phyloP scores from a whole-genome alignment of 176 grass and related monocot species.

The Carex kokanica region DNA sequence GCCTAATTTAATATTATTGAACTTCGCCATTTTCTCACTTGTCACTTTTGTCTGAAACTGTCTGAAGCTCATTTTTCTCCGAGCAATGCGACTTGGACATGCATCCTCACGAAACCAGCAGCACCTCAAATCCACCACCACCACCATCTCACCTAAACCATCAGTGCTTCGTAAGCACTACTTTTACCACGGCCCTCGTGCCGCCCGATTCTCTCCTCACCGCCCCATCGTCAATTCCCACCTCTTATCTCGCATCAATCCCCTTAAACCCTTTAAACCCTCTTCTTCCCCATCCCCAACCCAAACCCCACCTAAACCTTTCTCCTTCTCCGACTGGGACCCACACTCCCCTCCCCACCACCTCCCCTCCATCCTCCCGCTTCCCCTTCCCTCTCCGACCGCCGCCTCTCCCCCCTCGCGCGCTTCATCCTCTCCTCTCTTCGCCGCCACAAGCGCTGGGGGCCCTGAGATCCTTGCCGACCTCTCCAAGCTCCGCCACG shows the following conservation, averaged over 20 bases:
- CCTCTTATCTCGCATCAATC: conserved; percentile 40
- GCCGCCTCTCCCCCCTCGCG: conserved; percentile 62
- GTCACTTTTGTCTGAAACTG: no score
- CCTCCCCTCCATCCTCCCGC: not conserved
- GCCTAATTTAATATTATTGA: no score
- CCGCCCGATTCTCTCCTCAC: conserved; percentile 38
- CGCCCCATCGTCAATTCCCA: conserved; percentile 53
- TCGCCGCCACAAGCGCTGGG: conserved; percentile 55
- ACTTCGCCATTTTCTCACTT: no score
- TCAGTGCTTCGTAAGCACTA: conserved; percentile 25
- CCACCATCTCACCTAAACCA: not conserved
- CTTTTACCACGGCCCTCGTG: conserved; percentile 67
- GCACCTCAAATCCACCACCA: conserved; percentile 19
- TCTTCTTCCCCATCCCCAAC: not conserved
- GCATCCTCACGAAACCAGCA: conserved; percentile 1
- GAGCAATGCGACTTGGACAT: not conserved
- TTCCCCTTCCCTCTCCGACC: conserved; percentile 33
- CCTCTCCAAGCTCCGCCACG: conserved; percentile 68
- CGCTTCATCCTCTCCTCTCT: conserved; percentile 70
- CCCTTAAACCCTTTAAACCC: not conserved
- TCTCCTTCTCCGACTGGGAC: conserved; percentile 50
- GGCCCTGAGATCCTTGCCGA: conserved; percentile 49
- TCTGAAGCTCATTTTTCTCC: no score
- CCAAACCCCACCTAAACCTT: not conserved
- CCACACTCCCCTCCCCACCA: conserved; percentile 25